Evolutionary conservation across 2,329 filamentous ascomycete genomes (phyloP).

Genomic region (Stachybotrys chartarum): DNA sequence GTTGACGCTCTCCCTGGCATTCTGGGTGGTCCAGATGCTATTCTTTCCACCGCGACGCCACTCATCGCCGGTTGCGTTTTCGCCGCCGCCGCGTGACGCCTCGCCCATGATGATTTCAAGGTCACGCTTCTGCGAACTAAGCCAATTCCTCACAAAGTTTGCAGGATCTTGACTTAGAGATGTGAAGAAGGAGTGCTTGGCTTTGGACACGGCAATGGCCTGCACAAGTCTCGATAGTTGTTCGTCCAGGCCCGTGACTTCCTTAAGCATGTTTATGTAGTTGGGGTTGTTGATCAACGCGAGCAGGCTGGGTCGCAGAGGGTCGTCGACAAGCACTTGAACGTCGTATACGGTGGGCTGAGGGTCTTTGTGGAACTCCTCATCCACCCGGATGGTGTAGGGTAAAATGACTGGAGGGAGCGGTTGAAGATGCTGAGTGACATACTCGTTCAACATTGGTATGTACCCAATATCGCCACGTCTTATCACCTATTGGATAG

Average conservation of each 20-base stretch:
- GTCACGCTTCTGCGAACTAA: slow-evolving; percentile 85
- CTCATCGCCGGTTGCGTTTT: slow-evolving; percentile 53
- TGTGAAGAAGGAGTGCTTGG: slow-evolving; percentile 82
- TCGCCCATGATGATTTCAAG: slow-evolving; percentile 84
- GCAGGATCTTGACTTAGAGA: slow-evolving; percentile 75
- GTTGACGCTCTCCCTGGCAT: slow-evolving; percentile 56
- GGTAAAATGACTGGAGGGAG: slow-evolving; percentile 75
- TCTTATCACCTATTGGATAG: slow-evolving; percentile 54
- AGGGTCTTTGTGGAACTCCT: slow-evolving; percentile 68
- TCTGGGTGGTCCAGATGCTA: slow-evolving; percentile 50
- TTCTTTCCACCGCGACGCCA: slow-evolving; percentile 56
- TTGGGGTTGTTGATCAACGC: slow-evolving; percentile 61
- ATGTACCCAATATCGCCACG: slow-evolving; percentile 75
- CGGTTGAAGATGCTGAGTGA: slow-evolving; percentile 69
- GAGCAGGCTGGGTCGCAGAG: slow-evolving; percentile 60
- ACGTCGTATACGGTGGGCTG: slow-evolving; percentile 85
- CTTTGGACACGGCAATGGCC: slow-evolving; percentile 75
- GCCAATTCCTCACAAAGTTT: slow-evolving; percentile 78
- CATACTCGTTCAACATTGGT: slow-evolving; percentile 74
- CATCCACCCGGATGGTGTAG: slow-evolving; percentile 92
- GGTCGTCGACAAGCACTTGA: slow-evolving; percentile 76
- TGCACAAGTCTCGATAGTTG: slow-evolving; percentile 78
- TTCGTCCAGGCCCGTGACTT: slow-evolving; percentile 73
- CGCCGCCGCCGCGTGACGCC: slow-evolving; percentile 55
- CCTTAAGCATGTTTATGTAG: slow-evolving; percentile 65